A percentile compares a stretch with the other conserved stretches of the same genome.
Evolutionary conservation across 108 stramenopile genomes (phyloP).

Genomic region (Mediolabrus comicus): DNA sequence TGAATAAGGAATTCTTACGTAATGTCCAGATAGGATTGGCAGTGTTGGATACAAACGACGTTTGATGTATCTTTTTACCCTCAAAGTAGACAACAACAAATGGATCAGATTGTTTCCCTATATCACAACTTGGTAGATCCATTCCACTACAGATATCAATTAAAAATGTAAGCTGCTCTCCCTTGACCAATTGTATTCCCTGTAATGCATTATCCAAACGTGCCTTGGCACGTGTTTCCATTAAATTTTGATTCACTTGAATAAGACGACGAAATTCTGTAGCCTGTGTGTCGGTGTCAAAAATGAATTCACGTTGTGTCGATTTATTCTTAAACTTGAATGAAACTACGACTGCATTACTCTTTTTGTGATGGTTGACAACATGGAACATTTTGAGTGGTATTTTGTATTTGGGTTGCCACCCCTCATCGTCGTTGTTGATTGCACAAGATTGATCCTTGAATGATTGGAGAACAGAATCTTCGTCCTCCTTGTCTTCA

Average conservation of each 20-base stretch:
- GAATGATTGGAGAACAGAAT: slow-evolving; percentile 19
- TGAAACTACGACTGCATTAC: slow-evolving; percentile 22
- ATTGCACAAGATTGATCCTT: neutral
- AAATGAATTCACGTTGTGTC: slow-evolving; percentile 57
- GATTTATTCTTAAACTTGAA: slow-evolving; percentile 29
- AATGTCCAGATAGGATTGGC: slow-evolving; percentile 81
- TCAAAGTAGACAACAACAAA: slow-evolving; percentile 54
- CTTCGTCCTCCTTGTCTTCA: slow-evolving; percentile 22
- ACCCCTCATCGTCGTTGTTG: slow-evolving; percentile 15
- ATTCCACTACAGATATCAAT: slow-evolving; percentile 74
- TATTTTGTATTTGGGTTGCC: slow-evolving; percentile 61
- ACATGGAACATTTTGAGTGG: slow-evolving; percentile 46
- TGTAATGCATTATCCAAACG: slow-evolving; percentile 42
- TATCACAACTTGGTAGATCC: slow-evolving; percentile 62
- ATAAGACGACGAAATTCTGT: slow-evolving; percentile 44
- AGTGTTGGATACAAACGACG: slow-evolving; percentile 46
- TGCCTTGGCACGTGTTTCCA: slow-evolving; percentile 37
- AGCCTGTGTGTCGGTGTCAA: slow-evolving; percentile 56
- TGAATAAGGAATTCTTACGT: slow-evolving; percentile 62
- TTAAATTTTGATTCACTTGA: slow-evolving; percentile 39
- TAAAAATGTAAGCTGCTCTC: slow-evolving; percentile 49
- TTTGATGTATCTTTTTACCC: slow-evolving; percentile 57
- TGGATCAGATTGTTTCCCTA: slow-evolving; percentile 60
- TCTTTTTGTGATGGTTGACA: slow-evolving; percentile 17
- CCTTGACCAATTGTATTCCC: slow-evolving; percentile 46